Percentiles rank a stretch among this genome's conserved stretches.
phyloP scores from a whole-genome alignment of 2,329 filamentous ascomycete genomes.

The Penicillium sp. region DNA sequence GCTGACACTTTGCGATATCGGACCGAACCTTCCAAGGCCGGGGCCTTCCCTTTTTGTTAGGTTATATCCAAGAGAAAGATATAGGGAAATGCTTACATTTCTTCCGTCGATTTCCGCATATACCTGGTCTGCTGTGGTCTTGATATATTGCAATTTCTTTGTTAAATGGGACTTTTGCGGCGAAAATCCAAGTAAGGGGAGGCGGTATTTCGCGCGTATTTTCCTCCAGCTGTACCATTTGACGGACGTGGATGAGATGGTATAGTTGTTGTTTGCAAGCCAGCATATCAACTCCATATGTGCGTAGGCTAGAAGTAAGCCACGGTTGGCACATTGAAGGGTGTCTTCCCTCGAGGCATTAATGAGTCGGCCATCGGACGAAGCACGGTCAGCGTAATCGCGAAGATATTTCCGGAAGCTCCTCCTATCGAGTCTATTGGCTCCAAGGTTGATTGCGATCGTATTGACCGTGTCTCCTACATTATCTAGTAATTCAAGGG shows the following conservation, averaged over 20 bases:
- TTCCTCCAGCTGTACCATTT: conserved; percentile 17
- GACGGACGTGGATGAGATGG: conserved; percentile 3
- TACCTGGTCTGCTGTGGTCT: conserved; percentile 6
- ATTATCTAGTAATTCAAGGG: conserved; percentile 1
- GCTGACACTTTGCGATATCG: too few species aligned
- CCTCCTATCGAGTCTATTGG: conserved; percentile 14
- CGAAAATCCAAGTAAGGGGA: conserved; percentile 2
- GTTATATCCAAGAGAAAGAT: too few species aligned
- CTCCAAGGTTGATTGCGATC: conserved; percentile 9
- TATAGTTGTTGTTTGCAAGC: conserved; percentile 12
- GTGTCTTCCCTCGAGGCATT: conserved; percentile 7
- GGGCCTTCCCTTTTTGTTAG: too few species aligned
- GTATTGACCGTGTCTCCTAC: not conserved
- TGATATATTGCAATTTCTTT: not conserved
- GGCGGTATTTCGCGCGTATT: conserved; percentile 3
- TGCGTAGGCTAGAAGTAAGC: conserved; percentile 10
- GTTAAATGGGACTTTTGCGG: conserved; percentile 3
- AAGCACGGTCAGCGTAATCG: conserved; percentile 16
- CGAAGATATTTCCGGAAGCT: conserved; percentile 10
- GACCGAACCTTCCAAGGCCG: too few species aligned
- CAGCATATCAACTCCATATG: conserved; percentile 14
- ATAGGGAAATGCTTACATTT: too few species aligned
- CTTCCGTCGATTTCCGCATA: not conserved
- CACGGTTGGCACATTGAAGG: conserved; percentile 7
- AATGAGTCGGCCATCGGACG: conserved; percentile 16